Percentiles rank a stretch among this genome's conserved stretches.
Conservation (phyloP, 116 monocot species). For the Posidonia oceanica region DNA sequence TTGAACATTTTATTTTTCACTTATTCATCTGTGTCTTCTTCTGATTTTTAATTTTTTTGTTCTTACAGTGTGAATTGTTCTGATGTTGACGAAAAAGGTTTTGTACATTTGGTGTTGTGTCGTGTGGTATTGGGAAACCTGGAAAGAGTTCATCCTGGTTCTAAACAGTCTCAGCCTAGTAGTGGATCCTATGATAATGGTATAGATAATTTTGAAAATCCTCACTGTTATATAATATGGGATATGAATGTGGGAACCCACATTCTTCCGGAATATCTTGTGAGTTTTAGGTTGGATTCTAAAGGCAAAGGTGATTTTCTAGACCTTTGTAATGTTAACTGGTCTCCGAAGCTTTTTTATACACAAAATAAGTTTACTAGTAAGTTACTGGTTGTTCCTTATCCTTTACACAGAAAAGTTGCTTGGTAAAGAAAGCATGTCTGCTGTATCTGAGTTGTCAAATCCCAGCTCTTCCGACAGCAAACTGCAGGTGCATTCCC, state of each 20-base stretch:
- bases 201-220: slow-evolving; percentile 70
- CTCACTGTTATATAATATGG: slow-evolving; percentile 81
- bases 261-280: slow-evolving; percentile 69
- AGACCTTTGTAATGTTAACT: background rate
- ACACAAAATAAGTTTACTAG: background rate
- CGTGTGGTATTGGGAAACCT: slow-evolving; percentile 81
- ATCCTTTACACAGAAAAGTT: slow-evolving; percentile 40
- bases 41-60: slow-evolving; percentile 1
- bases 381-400: slow-evolving; percentile 5
- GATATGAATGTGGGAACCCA: slow-evolving; percentile 41
- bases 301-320: slow-evolving; percentile 45
- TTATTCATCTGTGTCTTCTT: background rate
- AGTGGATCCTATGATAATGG: slow-evolving; percentile 70
- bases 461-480: slow-evolving; percentile 25
- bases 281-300: slow-evolving; percentile 45
- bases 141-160: slow-evolving; percentile 48
- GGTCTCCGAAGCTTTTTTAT: background rate
- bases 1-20: background rate
- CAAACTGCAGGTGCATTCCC: background rate
- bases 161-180: slow-evolving; percentile 69
- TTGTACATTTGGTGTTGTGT: slow-evolving; percentile 69
- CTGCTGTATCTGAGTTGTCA: slow-evolving; percentile 22
- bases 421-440: slow-evolving; percentile 30
- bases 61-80: slow-evolving; percentile 56
- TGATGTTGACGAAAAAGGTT: slow-evolving; percentile 56